Percentiles rank a stretch among this genome's conserved stretches.
These are phyloP conservation scores for Microbotryum saponariae DNA, from an alignment of 1,284 basidiomycete genomes.

Conservation along the genomic window DNA sequence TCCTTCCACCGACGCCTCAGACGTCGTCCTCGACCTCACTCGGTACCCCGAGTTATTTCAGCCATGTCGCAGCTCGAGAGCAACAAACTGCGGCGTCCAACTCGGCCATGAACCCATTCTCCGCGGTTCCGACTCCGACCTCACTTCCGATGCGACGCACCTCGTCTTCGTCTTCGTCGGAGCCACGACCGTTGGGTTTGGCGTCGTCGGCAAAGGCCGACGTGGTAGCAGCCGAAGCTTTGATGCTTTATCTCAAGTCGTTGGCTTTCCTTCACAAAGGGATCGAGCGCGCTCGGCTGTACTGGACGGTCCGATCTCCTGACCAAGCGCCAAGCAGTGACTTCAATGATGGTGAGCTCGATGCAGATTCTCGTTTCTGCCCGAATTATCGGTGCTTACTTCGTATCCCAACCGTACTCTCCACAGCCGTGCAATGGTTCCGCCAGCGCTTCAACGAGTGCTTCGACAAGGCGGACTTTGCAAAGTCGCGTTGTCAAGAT, in stretches of 20 bases:
- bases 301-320: conserved; percentile 42
- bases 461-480: conserved; percentile 52
- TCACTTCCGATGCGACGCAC: conserved; percentile 20
- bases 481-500: conserved; percentile 45
- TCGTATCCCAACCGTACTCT: background rate
- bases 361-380: too few species aligned
- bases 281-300: conserved; percentile 53
- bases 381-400: too few species aligned
- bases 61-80: conserved; percentile 22
- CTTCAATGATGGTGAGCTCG: conserved; percentile 48
- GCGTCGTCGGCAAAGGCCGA: conserved; percentile 36
- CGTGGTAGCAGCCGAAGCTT: conserved; percentile 55
- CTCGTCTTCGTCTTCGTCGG: conserved; percentile 25
- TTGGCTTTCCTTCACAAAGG: conserved; percentile 89
- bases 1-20: conserved; percentile 32
- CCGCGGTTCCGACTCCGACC: conserved; percentile 24
- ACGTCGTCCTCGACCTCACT: conserved; percentile 20
- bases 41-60: conserved; percentile 29
- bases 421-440: conserved; percentile 51
- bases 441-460: conserved; percentile 51
- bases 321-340: conserved; percentile 43
- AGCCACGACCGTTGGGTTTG: conserved; percentile 30
- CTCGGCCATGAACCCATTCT: conserved; percentile 30
- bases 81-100: conserved; percentile 14
- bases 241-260: conserved; percentile 86